A percentile compares a stretch with the other conserved stretches of the same genome.
Conservation (phyloP, 208 protist species). For the Phytomonas sp. region DNA sequence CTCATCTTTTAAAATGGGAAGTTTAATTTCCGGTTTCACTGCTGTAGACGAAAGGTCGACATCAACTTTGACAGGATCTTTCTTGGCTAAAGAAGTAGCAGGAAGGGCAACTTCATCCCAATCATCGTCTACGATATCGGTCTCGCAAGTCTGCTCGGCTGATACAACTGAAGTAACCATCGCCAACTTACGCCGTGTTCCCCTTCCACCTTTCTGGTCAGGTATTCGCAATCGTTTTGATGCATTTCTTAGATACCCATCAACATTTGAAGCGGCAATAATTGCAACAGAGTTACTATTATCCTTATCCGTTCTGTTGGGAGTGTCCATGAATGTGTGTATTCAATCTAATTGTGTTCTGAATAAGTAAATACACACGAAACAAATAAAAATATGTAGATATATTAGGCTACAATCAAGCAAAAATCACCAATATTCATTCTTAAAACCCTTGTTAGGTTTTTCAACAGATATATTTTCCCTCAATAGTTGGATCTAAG, state of each 20-base stretch:
- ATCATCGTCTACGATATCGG: slow-evolving; percentile 43
- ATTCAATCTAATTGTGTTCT: not conserved
- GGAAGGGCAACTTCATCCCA: slow-evolving; percentile 81
- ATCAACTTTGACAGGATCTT: slow-evolving; percentile 2
- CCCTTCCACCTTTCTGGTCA: slow-evolving; percentile 60
- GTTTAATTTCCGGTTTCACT: not conserved
- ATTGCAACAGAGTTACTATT: slow-evolving; percentile 25
- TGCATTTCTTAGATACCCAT: slow-evolving; percentile 81
- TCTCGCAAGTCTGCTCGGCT: not conserved
- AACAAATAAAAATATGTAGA: slow-evolving; percentile 3
- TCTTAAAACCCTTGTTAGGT: not conserved
- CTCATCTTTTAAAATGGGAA: not conserved
- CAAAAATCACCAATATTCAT: not conserved
- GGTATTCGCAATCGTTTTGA: slow-evolving; percentile 65
- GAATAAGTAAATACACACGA: not conserved
- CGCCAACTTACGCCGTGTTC: slow-evolving; percentile 66
- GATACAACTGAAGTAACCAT: slow-evolving; percentile 63
- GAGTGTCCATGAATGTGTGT: slow-evolving; percentile 1
- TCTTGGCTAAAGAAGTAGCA: not conserved
- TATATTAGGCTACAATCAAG: not conserved
- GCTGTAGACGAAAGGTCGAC: not conserved
- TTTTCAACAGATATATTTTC: not conserved
- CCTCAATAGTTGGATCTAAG: not conserved
- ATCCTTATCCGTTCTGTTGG: not conserved
- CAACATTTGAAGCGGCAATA: slow-evolving; percentile 59